Evolutionary conservation across 768 basidiomycete genomes (phyloP).

Genomic region (Lepiota venenata): DNA sequence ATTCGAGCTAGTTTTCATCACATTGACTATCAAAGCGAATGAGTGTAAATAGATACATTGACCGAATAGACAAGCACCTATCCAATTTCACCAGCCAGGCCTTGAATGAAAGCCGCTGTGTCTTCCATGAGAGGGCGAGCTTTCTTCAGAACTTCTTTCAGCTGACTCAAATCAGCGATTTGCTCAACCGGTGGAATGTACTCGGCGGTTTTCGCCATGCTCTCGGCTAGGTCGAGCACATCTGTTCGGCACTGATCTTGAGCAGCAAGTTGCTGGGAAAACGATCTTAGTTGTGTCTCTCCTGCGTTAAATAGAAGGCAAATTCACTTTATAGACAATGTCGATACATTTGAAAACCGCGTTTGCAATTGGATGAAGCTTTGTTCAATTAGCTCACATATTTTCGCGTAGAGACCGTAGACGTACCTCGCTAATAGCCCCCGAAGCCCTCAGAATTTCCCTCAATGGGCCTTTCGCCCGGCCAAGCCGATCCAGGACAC

Average conservation of each 20-base stretch:
- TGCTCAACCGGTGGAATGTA: conserved; percentile 22
- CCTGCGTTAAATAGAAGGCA: too few species aligned
- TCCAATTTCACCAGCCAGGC: conserved; percentile 10
- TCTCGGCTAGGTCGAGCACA: conserved; percentile 15
- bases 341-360: too few species aligned
- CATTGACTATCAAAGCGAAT: conserved; percentile 9
- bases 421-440: too few species aligned
- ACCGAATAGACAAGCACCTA: conserved; percentile 5
- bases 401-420: too few species aligned
- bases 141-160: conserved; percentile 21
- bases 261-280: conserved; percentile 14
- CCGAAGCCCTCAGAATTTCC: too few species aligned
- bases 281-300: too few species aligned
- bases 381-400: too few species aligned
- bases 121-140: conserved; percentile 20
- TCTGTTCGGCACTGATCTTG: conserved; percentile 16
- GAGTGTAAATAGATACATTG: neutral
- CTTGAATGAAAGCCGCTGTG: conserved; percentile 20
- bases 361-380: too few species aligned
- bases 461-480: too few species aligned
- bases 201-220: conserved; percentile 19
- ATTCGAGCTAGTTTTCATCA: conserved; percentile 12
- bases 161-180: conserved; percentile 17
- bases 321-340: too few species aligned
- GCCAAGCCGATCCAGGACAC: too few species aligned